Base-by-base conservation (phyloP, 345 rosid species). In the Noccaea bulbosa region DNA sequence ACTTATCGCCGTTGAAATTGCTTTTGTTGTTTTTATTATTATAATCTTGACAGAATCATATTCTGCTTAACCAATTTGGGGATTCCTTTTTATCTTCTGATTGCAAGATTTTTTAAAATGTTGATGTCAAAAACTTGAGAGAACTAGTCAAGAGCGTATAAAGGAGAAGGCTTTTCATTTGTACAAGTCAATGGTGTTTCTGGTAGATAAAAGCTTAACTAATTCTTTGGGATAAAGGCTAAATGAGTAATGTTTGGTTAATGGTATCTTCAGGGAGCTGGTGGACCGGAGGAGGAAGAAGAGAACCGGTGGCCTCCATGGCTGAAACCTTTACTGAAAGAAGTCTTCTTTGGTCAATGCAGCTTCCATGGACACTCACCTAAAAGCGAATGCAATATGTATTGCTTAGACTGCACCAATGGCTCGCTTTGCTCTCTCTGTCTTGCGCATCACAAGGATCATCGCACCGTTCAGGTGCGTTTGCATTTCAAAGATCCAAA, bases 311-410 rank as follows among this genome's bases (percentile, higher is more conserved):
- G 93, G 96, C 98, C 99, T 7, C 80, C 74, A 65, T 94, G 99
- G 99, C 70, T 94, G 57, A 84, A 75, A 69, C 93, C 93, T 32
- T 79, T 94, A 69, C 80, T 94, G 1, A 67, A 72, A 7, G 86
- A 86, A 62, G 77, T 74, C 5, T 94, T 91, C 79, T 94, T 94
- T 79, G 90, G 77, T 77, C 98, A 91, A 67, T 94, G 99, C 83
- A 81, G 83, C 73, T 35, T 48, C 11, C 99, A 94, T 75, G 83
- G 67, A 12, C 89, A 88, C 81, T 85, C 93, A 30, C 84, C 84
- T 63, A 92, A 89, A 85, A 94, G 87, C 41, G 99, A 94, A 78
- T 92, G 99, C 78, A 94, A 94, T 59, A 91, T 89, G 99, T 94
- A 82, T 58, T 94, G 99, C 74, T 82, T 94, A 72, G 99, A 94